These are phyloP conservation scores for Sarcomyxa edulis DNA, from an alignment of 768 basidiomycete genomes.

Conservation along the genomic window DNA sequence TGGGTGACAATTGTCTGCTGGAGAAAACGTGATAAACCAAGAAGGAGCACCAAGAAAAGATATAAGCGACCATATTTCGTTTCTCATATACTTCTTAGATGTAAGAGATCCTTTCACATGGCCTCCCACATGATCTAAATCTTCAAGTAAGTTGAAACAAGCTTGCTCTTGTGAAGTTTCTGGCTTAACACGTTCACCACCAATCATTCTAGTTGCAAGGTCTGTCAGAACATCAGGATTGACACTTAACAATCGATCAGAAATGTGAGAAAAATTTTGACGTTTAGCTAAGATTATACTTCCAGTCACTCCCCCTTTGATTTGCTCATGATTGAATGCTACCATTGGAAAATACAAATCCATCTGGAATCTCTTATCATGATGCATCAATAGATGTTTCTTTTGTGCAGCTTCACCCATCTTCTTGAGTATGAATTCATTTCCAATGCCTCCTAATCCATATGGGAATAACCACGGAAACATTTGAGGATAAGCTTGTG, in stretches of 20 bases:
- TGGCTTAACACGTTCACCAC: slow-evolving; percentile 1
- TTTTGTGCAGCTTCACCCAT: too few species aligned
- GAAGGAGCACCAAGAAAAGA: slow-evolving; percentile 15
- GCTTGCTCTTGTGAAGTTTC: too few species aligned
- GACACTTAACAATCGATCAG: background rate
- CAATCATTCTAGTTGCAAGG: background rate
- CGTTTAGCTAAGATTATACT: too few species aligned
- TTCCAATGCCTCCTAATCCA: slow-evolving; percentile 16
- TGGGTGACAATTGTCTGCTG: slow-evolving; percentile 23
- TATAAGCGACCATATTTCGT: slow-evolving; percentile 20
- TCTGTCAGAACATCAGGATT: background rate
- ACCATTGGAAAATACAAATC: background rate
- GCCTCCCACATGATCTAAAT: too few species aligned
- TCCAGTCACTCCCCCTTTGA: too few species aligned
- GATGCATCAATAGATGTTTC: background rate
- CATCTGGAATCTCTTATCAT: background rate
- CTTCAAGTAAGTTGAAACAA: too few species aligned
- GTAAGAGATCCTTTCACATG: too few species aligned
- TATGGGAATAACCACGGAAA: slow-evolving; percentile 31
- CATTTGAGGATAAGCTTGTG: slow-evolving; percentile 23
- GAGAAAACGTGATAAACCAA: slow-evolving; percentile 25
- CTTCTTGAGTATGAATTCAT: too few species aligned
- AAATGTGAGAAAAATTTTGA: background rate
- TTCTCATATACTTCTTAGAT: slow-evolving; percentile 16
- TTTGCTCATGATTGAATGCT: too few species aligned